phyloP scores from a whole-genome alignment of 164 flowering plant genomes.

The Umbilicus rupestris region DNA sequence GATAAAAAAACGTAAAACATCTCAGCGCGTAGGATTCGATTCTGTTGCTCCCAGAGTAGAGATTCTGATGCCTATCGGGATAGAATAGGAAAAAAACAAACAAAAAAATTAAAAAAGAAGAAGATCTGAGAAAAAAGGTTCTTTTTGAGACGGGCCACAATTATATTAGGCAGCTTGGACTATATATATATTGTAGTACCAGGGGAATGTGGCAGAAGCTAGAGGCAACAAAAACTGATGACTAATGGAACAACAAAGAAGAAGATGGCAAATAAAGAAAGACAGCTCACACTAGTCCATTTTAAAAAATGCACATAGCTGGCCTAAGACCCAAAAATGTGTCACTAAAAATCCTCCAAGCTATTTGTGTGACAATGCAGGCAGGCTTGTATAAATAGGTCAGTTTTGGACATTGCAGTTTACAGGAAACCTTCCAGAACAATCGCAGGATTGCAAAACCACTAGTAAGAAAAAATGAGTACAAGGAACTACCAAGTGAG shows the following conservation, averaged over 20 bases:
- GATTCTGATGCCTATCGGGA: too few relatives aligned
- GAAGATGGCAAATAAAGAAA: slow-evolving; percentile 1
- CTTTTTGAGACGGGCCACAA: too few relatives aligned
- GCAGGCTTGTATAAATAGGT: background rate
- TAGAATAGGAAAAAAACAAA: too few relatives aligned
- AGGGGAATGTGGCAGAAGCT: slow-evolving; percentile 1
- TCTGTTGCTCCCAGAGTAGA: too few relatives aligned
- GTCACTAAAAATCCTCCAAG: background rate
- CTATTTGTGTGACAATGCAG: background rate
- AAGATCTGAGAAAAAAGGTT: too few relatives aligned
- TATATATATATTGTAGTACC: background rate
- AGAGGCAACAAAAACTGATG: background rate
- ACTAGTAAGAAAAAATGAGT: background rate
- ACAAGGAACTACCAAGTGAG: slow-evolving; percentile 3
- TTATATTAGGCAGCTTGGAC: too few relatives aligned
- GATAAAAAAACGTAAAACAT: too few relatives aligned
- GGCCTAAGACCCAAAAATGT: background rate
- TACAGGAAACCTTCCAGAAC: background rate
- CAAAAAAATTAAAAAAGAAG: too few relatives aligned
- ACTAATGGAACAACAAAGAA: background rate
- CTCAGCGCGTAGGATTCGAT: too few relatives aligned
- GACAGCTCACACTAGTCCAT: background rate
- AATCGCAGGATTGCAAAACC: background rate
- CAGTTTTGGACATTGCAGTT: background rate
- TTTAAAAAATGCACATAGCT: background rate